These are phyloP conservation scores for Neospermospora avenae DNA, from an alignment of 2,329 filamentous ascomycete genomes.

Conservation along the genomic window DNA sequence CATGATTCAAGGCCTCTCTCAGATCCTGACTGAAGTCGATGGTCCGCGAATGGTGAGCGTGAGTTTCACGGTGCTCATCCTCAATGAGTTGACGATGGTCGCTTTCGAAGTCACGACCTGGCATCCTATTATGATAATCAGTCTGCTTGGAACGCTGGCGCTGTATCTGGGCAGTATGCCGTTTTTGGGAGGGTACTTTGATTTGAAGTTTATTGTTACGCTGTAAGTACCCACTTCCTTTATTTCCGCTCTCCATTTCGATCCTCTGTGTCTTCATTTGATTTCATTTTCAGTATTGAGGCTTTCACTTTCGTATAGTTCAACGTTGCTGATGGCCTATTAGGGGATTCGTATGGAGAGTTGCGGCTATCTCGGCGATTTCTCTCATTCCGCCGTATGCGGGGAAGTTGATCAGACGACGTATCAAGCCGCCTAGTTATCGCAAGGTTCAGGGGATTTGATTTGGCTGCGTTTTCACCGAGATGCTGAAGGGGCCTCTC, in stretches of 20 bases:
- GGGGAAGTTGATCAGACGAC: slow-evolving; percentile 78
- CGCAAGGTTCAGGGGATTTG: slow-evolving; percentile 77
- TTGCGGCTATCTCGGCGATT: slow-evolving; percentile 73
- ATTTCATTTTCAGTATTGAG: too few relatives aligned
- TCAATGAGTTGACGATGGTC: slow-evolving; percentile 97
- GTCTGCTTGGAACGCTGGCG: slow-evolving; percentile 75
- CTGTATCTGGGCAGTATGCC: slow-evolving; percentile 82
- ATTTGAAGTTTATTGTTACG: slow-evolving; percentile 74
- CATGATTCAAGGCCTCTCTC: slow-evolving; percentile 91
- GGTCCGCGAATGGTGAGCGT: slow-evolving; percentile 78
- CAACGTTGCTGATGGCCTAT: neutral
- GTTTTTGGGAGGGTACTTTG: slow-evolving; percentile 86
- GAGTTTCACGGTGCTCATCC: slow-evolving; percentile 83
- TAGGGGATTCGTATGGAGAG: slow-evolving; percentile 85
- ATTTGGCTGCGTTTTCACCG: neutral
- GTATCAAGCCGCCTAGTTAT: slow-evolving; percentile 89
- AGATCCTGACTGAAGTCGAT: slow-evolving; percentile 79
- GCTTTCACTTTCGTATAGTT: neutral
- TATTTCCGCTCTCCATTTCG: neutral
- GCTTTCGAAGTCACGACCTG: slow-evolving; percentile 95
- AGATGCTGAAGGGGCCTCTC: neutral
- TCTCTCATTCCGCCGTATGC: slow-evolving; percentile 84
- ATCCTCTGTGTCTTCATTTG: too few relatives aligned
- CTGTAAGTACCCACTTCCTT: slow-evolving; percentile 44
- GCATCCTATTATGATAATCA: slow-evolving; percentile 89